Base-by-base conservation (phyloP, 495 filamentous ascomycete species). In the Bacidia rubella region DNA sequence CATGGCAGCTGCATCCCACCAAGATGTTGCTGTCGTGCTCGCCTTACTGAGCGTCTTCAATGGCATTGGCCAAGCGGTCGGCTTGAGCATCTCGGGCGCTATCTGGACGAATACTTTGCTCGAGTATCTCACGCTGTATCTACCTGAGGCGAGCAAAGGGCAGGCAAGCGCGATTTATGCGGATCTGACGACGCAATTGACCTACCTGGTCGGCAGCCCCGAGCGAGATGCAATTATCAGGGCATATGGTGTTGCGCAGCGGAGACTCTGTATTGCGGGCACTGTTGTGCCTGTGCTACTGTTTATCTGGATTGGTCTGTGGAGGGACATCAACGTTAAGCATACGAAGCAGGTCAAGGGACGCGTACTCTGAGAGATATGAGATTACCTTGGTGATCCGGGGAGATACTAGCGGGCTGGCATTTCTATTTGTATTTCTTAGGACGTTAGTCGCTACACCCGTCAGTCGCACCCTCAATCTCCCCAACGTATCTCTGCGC, bases 61-160 rank as follows among this genome's bases (percentile, higher is more conserved):
- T 38, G 71, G 60, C 46, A 68, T 88, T 11, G 85, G 86, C 17
- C 82, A 75, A 38, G 77, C 78, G 3, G 74, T 86, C 52, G 85
- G 86, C 2, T 58, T 62, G 11, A 69, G 78, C 3, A 66, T 90
- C 17, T 72, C 78, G 5, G 70, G 70, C 0, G 83, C 81, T 40
- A 80, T 90, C 55, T 89, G 82, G 77, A 79, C 74, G 2, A 71
- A 74, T 55, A 70, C 74, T 25, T 78, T 86, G 61, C 76, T 73
- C 11, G 44, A 54, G 0, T 67, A 67, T 9, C 70, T 90, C 11
- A 49, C 56, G 25, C 44, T 68, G 27, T 70, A 77, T 54, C 72
- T 90, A 0, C 85, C 85, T 0, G 64, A 57, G 19, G 67, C 58
- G 4, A 59, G 52, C 2, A 55, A 63, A 45, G 49, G 32, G 0